Base-by-base conservation (phyloP, 495 filamentous ascomycete species). In the Hypoxylon perforatum region DNA sequence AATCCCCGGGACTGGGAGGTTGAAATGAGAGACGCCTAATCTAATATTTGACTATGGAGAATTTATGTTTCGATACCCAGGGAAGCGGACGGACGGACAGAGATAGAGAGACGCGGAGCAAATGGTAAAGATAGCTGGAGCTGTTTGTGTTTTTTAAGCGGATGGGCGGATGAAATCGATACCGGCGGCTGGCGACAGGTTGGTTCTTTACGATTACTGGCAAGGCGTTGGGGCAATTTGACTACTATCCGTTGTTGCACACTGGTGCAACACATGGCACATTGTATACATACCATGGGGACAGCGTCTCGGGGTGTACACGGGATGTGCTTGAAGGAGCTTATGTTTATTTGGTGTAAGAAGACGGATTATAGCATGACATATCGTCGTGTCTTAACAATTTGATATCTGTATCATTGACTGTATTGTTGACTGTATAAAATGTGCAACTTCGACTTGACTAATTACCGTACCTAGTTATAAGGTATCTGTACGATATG, bases 11-110 rank as follows among this genome's bases (percentile, higher is more conserved):
- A 44, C 17, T 74, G 72, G 72, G 72, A 74, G 28, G 65, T 74
- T 10, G 62, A 75, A 48, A 75, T 75, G 72, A 69, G 54, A 14
- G 72, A 73, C 47, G 70, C 49, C 42, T 75, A 46, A 67, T 12
- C 15, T 11, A 6, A 35, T 25, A 51, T 35, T 9, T 33, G 3
- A 17, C 8, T 12, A 44, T 56, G 18, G n/a, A n/a, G n/a, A n/a
- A n/a, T n/a, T 7, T 6, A 17, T 41, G 36, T 42, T 23, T 15
- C 28, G 25, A 38, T 36, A 17, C 19, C 15, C 21, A 33, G 41
- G 17, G 15, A 17, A 12, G 35, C 38, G 19, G 11, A 28, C 8
- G 36, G 63, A 67, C 50, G 38, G 49, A 17, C 36, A 15, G 49
- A 3, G 35, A 38, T 3, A 11, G 35, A 38, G 14, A n/a, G 14